Evolutionary conservation across 176 grass and related monocot genomes (phyloP), one percentile per base, ranked within the genome.

Genomic region (Oryza officinalis): DNA sequence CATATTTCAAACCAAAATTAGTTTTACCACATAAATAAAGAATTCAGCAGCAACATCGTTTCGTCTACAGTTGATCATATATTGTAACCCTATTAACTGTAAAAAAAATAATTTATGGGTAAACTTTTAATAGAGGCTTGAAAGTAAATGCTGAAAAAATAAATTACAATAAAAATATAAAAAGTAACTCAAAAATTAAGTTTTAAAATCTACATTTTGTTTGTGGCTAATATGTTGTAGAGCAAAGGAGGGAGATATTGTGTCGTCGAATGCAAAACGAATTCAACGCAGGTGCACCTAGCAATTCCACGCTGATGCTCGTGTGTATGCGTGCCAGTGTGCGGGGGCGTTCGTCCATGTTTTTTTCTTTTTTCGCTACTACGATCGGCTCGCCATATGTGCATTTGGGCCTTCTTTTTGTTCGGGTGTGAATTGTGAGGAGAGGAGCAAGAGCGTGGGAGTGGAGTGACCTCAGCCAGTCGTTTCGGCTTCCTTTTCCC

Each of bases 371-470:
- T n/a, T 6, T 67, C 27, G 6, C 18, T 4, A 27, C 14, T 3
- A 13, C 12, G 70, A 60, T 26, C 50, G 25, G 15, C 76, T 65
- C 54, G 47, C 52, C n/a, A 25, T 76, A 63, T 49, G 1, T 79
- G 70, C 37, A 3, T 70, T 68, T 49, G 46, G 37, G 50, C 71
- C 50, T 15, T 64, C 72, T 77, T 86, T 86, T 83, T 79, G 88
- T 83, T 90, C 27, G 88, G 84, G 84, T 79, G 88, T 83, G 84
- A 70, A 75, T 41, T 83, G 80, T 86, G 88, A 83, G 84, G 84
- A 83, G 88, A 79, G 84, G 49, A 90, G 79, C 61, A 35, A 25
- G 37, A 10, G 74, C 37, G 25, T 41, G 79, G 45, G 49, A 45
- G 35, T 8, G n/a, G 84, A 25, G 61, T 83, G 84, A 80, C 75